phyloP scores from a whole-genome alignment of 2,329 filamentous ascomycete species.

The Talaromyces funiculosus region DNA sequence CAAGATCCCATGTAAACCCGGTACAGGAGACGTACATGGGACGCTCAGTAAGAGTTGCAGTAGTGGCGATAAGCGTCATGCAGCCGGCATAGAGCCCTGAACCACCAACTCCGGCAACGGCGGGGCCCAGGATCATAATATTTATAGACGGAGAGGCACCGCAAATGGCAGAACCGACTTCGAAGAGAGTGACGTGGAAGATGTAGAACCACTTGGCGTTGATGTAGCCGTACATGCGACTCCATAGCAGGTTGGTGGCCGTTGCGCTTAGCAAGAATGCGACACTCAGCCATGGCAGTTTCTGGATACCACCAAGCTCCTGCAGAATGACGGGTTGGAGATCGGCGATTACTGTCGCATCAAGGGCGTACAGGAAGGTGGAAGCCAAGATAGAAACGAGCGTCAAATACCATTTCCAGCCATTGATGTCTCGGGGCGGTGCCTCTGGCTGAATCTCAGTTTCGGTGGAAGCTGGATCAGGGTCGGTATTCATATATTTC shows the following conservation, averaged over 20 bases:
- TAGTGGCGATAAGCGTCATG: slow-evolving; percentile 24
- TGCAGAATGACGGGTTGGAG: slow-evolving; percentile 39
- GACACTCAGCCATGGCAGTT: slow-evolving; percentile 38
- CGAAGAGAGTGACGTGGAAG: slow-evolving; percentile 18
- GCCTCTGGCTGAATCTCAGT: not conserved
- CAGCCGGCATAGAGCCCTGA: slow-evolving; percentile 28
- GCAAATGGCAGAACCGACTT: slow-evolving; percentile 23
- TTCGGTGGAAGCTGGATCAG: not conserved
- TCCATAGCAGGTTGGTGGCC: not conserved
- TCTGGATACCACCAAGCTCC: slow-evolving; percentile 30
- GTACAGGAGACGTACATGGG: slow-evolving; percentile 29
- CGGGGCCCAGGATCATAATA: slow-evolving; percentile 43
- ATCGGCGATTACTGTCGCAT: slow-evolving; percentile 46
- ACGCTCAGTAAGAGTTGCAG: slow-evolving; percentile 21
- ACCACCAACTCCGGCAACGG: slow-evolving; percentile 30
- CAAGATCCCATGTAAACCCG: slow-evolving; percentile 32
- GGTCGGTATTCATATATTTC: not conserved
- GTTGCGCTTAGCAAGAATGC: slow-evolving; percentile 37
- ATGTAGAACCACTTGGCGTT: not conserved
- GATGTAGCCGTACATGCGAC: not conserved
- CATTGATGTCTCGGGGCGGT: not conserved
- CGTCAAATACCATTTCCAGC: not conserved
- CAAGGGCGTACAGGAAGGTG: slow-evolving; percentile 19
- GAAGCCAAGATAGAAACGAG: not conserved
- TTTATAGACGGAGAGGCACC: slow-evolving; percentile 42